Evolutionary conservation across 2,329 filamentous ascomycete genomes (phyloP).

Genomic region (Nemania sp.): DNA sequence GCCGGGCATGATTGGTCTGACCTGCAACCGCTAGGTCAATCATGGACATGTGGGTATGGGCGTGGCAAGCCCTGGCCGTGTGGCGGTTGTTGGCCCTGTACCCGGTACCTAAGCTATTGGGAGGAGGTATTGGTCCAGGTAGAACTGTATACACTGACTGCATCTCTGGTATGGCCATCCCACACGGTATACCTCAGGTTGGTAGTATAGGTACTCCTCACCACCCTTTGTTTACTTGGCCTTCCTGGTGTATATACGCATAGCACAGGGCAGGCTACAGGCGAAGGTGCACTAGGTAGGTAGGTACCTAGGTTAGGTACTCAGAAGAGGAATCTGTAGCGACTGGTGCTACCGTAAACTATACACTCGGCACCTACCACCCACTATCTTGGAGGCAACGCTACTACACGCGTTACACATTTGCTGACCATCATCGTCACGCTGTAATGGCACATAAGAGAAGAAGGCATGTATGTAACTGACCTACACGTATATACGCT

Average conservation of each 20-base stretch:
- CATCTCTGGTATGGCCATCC: background rate
- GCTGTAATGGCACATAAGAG: background rate
- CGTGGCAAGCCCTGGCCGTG: slow-evolving; percentile 27
- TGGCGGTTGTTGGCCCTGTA: slow-evolving; percentile 27
- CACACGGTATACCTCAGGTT: slow-evolving; percentile 22
- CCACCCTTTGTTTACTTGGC: no score
- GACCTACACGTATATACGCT: no score
- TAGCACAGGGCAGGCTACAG: background rate
- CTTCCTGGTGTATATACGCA: background rate
- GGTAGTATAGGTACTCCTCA: background rate
- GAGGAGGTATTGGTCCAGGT: background rate
- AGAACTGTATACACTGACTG: no score
- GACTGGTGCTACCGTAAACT: no score
- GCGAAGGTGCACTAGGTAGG: no score
- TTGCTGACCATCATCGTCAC: slow-evolving; percentile 11
- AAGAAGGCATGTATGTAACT: no score
- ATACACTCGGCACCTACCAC: no score
- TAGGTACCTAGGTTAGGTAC: no score
- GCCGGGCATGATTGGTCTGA: slow-evolving; percentile 16
- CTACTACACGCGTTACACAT: slow-evolving; percentile 3
- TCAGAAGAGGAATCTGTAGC: no score
- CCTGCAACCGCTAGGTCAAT: slow-evolving; percentile 27
- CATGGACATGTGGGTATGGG: slow-evolving; percentile 16
- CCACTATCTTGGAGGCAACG: no score
- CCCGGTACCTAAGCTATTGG: no score